Conservation (phyloP, 2,329 filamentous ascomycete genomes). For the Aspergillus pseudotamarii region DNA sequence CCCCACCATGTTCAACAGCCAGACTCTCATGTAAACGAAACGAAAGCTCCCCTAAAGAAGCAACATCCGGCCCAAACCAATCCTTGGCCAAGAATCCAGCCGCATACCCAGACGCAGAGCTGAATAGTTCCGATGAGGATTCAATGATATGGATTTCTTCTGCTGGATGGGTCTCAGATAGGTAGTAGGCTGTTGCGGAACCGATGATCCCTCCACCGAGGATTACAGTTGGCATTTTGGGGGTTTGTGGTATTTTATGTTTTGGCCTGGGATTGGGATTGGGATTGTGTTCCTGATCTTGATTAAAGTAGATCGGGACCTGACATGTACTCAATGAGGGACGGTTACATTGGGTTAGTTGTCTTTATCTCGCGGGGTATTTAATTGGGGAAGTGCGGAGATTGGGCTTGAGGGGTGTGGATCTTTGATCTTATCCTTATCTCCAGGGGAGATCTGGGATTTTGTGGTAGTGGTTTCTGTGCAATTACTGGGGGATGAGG, state of each 20-base stretch:
- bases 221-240: slow-evolving; percentile 62
- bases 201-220: slow-evolving; percentile 73
- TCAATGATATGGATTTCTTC: slow-evolving; percentile 61
- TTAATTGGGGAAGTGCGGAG: background rate
- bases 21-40: slow-evolving; percentile 70
- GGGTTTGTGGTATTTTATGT: background rate
- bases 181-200: slow-evolving; percentile 71
- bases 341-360: background rate
- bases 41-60: slow-evolving; percentile 65
- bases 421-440: no score
- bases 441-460: no score
- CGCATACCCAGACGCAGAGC: slow-evolving; percentile 73
- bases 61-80: slow-evolving; percentile 66
- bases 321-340: background rate
- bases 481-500: background rate
- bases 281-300: no score
- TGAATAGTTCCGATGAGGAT: slow-evolving; percentile 63
- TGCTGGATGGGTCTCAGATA: slow-evolving; percentile 50
- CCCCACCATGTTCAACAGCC: slow-evolving; percentile 62
- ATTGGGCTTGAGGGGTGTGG: no score
- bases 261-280: background rate
- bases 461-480: background rate
- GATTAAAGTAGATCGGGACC: no score
- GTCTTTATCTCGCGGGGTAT: background rate
- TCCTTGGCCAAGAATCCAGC: slow-evolving; percentile 74